Evolutionary conservation across 2,329 filamentous ascomycete genomes (phyloP).

Genomic region (Colletotrichum theobromicola): DNA sequence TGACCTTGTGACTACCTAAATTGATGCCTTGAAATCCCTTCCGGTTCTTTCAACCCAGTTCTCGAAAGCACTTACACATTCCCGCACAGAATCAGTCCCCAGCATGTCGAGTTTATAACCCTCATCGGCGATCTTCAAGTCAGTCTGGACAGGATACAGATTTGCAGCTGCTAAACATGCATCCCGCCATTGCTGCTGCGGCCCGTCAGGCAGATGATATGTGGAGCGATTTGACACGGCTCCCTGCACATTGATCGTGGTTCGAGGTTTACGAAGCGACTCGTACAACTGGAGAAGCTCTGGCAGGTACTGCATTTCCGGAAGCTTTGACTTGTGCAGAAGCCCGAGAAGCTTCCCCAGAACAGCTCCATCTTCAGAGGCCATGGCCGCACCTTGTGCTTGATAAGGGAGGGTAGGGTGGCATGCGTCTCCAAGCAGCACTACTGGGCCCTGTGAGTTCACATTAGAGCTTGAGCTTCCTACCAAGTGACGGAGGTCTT

Average conservation of each 20-base stretch:
- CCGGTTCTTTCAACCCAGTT: not conserved
- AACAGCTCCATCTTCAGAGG: conserved; percentile 25
- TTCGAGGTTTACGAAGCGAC: not conserved
- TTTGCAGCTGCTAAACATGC: not conserved
- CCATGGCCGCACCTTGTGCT: conserved; percentile 27
- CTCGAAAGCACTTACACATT: not conserved
- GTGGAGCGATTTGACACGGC: not conserved
- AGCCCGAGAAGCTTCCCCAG: conserved; percentile 30
- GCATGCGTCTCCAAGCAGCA: conserved; percentile 15
- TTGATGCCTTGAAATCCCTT: not conserved
- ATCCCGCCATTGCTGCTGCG: not conserved
- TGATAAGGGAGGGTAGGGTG: conserved; percentile 25
- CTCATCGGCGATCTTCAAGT: not conserved
- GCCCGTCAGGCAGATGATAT: not conserved
- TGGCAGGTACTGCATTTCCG: no score
- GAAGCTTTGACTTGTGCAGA: not conserved
- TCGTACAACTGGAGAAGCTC: not conserved
- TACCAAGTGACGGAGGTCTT: not conserved
- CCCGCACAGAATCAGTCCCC: not conserved
- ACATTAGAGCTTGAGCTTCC: not conserved
- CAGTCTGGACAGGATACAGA: not conserved
- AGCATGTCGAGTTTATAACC: not conserved
- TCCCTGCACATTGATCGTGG: not conserved
- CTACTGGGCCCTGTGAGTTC: not conserved
- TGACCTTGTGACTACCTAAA: not conserved